Base-by-base conservation (phyloP, 257 asterid genomes). In the Solanum bulbocastanum region DNA sequence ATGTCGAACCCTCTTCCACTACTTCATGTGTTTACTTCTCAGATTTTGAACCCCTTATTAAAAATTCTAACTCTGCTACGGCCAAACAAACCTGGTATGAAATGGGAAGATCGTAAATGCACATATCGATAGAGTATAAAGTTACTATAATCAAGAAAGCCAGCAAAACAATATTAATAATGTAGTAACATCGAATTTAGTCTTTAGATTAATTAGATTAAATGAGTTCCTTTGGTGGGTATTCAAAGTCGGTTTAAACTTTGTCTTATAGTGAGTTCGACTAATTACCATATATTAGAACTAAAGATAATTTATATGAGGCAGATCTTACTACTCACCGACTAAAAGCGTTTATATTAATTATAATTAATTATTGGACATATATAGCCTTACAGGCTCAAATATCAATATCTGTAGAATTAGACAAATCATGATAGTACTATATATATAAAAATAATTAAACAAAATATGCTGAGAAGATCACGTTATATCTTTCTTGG, bases 401-500 rank as follows among this genome's bases (percentile, higher is more conserved):
- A 30, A 46, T 30, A 81, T 81, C 85, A 81, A 81, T 15, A 81
- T 46, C 10, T 15, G 40, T 27, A 27, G 66, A 81, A 27, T 46
- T 46, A 46, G 66, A 81, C 68, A 81, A 81, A 46, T 81, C 85
- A 81, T 49, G 68, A 58, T 81, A 30, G 85, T 81, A 49, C 42
- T 46, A 49, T 81, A 25, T 18, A 52, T 52, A 76, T 15, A 44
- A 25, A 81, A 27, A 8, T 8, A 30, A 71, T 33, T 71, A 71
- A 16, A 33, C 42, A 71, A 58, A 46, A 81, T 81, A 46, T 46
- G 68, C 42, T 30, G 42, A 81, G 69, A 81, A 46, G 85, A 81
- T 46, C 85, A 81, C 30, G 85, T 81, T 81, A 81, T 81, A 46
- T 81, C 85, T 46, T 81, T 81, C 85, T 81, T 81, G 85, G 85